Base-by-base conservation (phyloP, 108 stramenopile genomes). In the Cylindrotheca closterium region DNA sequence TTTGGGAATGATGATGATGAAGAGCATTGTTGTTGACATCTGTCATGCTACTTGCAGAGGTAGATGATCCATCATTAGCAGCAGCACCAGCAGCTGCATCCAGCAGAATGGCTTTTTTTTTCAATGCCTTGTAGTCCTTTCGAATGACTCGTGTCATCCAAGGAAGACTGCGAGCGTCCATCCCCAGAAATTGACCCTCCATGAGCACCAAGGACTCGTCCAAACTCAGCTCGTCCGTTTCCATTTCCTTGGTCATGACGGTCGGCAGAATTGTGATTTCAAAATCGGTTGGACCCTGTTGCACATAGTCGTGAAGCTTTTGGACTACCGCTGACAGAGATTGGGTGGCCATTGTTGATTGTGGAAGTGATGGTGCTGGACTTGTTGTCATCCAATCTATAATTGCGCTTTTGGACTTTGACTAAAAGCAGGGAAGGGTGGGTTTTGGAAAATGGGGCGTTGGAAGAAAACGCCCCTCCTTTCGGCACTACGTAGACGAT, bases 151-250 rank as follows among this genome's bases (percentile, higher is more conserved):
- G 68, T 0, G 81, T 74, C 50, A 82, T 50, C 4, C 47, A 49
- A 1, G 81, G 77, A 18, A 82, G 51, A 54, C 74, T 50, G 10
- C 69, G 60, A 2, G 81, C 81, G 53, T 82, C 71, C 42, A 82
- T 65, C 29, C 77, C 81, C 26, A 82, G 49, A 46, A 75, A 66
- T 8, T 17, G 25, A 15, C 70, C 74, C 2, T 69, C 58, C 50
- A 75, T 63, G 29, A 73, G 25, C 8, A 70, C 23, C 57, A 65
- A 59, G 50, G 70, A 71, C 17, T 62, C 31, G 1, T 71, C 54
- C 31, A 71, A 30, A 2, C 52, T 28, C 55, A 63, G 24, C 33
- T 21, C 28, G 34, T 50, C n/a, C 18, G 28, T 21, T 1, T 47
- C 21, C 0, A 27, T 30, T 63, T 29, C 19, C 19, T 2, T 12